These are phyloP conservation scores for Fraxinus quadrangulata DNA, from an alignment of 257 asterid species.

Conservation along the genomic window DNA sequence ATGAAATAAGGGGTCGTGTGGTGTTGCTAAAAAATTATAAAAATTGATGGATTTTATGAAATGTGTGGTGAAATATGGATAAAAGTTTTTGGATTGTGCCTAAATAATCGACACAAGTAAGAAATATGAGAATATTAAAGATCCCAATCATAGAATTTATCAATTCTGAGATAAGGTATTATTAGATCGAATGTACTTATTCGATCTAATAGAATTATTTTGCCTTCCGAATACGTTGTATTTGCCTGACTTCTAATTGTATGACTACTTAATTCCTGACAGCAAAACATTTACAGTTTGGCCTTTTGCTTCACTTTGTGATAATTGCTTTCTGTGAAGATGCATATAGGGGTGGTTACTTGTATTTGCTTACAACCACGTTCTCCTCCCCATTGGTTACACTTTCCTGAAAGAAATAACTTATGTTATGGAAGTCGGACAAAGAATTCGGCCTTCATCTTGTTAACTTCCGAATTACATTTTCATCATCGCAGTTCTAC, in stretches of 20 bases:
- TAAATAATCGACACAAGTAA: no score
- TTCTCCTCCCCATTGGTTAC: background rate
- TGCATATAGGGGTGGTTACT: constrained; percentile 17
- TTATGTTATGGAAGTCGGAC: background rate
- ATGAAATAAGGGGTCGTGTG: no score
- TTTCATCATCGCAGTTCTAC: constrained; percentile 74
- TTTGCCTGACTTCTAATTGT: background rate
- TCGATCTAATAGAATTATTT: no score
- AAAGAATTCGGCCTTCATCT: background rate
- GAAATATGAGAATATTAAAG: no score
- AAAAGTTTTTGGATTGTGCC: no score
- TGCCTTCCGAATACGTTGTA: background rate
- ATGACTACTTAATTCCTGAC: background rate
- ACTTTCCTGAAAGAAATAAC: background rate
- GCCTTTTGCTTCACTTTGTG: background rate
- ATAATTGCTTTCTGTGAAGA: constrained; percentile 11
- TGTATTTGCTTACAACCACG: background rate
- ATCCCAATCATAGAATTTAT: no score
- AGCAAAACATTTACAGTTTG: background rate
- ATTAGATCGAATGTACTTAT: no score
- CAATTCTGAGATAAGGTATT: no score
- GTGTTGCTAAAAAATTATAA: no score
- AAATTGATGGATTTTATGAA: no score
- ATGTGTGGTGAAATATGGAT: no score
- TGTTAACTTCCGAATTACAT: constrained; percentile 9